Conservation (phyloP, 495 filamentous ascomycete genomes). For the Lepidopterella palustris region DNA sequence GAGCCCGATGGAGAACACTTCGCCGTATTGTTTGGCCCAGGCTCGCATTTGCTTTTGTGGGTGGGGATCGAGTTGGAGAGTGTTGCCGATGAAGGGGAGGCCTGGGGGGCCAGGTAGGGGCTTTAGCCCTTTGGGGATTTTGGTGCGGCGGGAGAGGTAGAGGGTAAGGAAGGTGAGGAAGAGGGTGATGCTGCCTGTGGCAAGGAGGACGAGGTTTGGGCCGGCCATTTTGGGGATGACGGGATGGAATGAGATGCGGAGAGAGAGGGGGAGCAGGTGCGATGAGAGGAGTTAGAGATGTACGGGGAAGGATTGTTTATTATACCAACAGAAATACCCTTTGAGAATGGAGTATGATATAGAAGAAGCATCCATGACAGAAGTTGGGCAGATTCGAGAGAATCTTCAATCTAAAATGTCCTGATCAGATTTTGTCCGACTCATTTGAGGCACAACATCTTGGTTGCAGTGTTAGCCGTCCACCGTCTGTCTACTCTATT, state of each 20-base stretch:
- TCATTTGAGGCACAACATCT: too few species aligned
- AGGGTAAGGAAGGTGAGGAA: neutral
- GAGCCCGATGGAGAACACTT: conserved; percentile 19
- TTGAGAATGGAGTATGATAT: too few species aligned
- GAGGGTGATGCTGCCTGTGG: neutral
- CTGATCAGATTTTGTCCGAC: too few species aligned
- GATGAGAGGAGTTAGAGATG: too few species aligned
- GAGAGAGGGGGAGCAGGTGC: neutral
- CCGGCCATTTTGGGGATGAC: neutral
- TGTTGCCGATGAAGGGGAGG: conserved; percentile 18
- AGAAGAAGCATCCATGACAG: too few species aligned
- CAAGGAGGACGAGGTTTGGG: neutral
- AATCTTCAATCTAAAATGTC: too few species aligned
- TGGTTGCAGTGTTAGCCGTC: too few species aligned
- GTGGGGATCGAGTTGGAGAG: conserved; percentile 16
- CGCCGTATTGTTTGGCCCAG: conserved; percentile 19
- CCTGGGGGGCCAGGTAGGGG: conserved; percentile 15
- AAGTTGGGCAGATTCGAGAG: too few species aligned
- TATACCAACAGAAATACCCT: too few species aligned
- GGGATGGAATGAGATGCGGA: too few species aligned
- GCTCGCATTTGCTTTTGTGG: conserved; percentile 16
- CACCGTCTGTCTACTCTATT: too few species aligned
- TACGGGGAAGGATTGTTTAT: too few species aligned
- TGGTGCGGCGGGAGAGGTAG: neutral
- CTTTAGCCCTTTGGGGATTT: conserved; percentile 4